Evolutionary conservation across 2,329 filamentous ascomycete genomes (phyloP).

Genomic region (Epichloe festucae): DNA sequence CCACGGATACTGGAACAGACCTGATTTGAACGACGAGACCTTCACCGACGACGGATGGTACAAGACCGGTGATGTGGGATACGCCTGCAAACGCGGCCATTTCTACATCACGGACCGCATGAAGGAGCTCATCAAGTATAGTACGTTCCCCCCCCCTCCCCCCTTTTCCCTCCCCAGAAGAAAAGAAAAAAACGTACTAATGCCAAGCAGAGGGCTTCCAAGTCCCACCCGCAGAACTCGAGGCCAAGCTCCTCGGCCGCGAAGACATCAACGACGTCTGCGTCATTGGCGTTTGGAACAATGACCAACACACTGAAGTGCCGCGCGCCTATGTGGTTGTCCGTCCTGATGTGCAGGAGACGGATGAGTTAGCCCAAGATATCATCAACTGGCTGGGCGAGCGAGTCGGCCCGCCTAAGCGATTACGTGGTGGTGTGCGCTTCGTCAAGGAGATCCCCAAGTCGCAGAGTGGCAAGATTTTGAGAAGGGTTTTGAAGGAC

Average conservation of each 20-base stretch:
- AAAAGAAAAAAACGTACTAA: slow-evolving; percentile 23
- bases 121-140: slow-evolving; percentile 50
- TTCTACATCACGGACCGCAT: slow-evolving; percentile 84
- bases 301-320: slow-evolving; percentile 51
- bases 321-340: slow-evolving; percentile 37
- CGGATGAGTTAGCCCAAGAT: slow-evolving; percentile 20
- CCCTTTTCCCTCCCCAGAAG: too few relatives aligned
- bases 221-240: slow-evolving; percentile 56
- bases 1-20: slow-evolving; percentile 64
- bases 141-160: slow-evolving; percentile 20
- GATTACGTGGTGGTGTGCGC: slow-evolving; percentile 55
- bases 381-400: slow-evolving; percentile 31
- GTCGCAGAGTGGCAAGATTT: slow-evolving; percentile 43
- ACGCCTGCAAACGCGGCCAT: slow-evolving; percentile 63
- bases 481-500: slow-evolving; percentile 36
- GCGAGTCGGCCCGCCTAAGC: slow-evolving; percentile 53
- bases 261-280: slow-evolving; percentile 43
- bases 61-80: slow-evolving; percentile 79
- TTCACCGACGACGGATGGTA: slow-evolving; percentile 73
- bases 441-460: slow-evolving; percentile 60
- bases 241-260: slow-evolving; percentile 31
- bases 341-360: slow-evolving; percentile 22
- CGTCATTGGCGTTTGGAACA: slow-evolving; percentile 48
- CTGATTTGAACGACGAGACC: slow-evolving; percentile 54
- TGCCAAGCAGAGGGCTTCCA: slow-evolving; percentile 45